A percentile compares a stretch with the other conserved stretches of the same genome.
These are phyloP conservation scores for Cephalotrichum gorgonifer DNA, from an alignment of 2,329 filamentous ascomycete genomes.

Conservation along the genomic window DNA sequence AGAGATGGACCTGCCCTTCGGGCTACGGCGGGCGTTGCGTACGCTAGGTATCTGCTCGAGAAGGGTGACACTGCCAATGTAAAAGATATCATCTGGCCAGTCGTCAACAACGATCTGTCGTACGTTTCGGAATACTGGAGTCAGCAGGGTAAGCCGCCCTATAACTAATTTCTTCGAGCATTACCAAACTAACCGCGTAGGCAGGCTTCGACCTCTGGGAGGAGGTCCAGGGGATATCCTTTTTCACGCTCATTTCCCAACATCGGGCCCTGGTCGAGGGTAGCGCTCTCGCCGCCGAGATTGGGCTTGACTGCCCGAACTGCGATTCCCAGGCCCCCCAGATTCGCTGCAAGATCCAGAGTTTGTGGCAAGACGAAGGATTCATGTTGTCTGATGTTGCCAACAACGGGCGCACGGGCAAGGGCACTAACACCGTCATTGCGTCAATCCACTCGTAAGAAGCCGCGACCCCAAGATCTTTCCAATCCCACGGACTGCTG, in stretches of 20 bases:
- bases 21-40: constrained; percentile 61
- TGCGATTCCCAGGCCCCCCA: constrained; percentile 59
- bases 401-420: constrained; percentile 52
- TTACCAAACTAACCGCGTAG: constrained; percentile 35
- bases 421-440: constrained; percentile 62
- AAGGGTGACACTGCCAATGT: constrained; percentile 54
- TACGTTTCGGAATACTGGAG: constrained; percentile 66
- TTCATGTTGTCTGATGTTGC: constrained; percentile 59
- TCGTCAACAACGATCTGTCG: constrained; percentile 64
- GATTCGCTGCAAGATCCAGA: constrained; percentile 62
- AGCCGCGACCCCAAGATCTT: too few relatives aligned
- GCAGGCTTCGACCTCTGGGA: constrained; percentile 75
- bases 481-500: too few relatives aligned
- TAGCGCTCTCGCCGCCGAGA: constrained; percentile 48
- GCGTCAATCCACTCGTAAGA: constrained; percentile 56
- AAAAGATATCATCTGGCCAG: constrained; percentile 53
- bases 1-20: constrained; percentile 69
- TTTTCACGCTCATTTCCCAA: constrained; percentile 64
- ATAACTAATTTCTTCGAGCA: too few relatives aligned
- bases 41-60: constrained; percentile 59
- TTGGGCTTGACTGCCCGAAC: constrained; percentile 48
- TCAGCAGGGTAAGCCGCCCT: too few relatives aligned
- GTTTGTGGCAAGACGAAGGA: constrained; percentile 57
- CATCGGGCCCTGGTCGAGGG: constrained; percentile 63
- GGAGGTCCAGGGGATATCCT: constrained; percentile 65